These are phyloP conservation scores for Strobilomyces echinocephalus DNA, from an alignment of 768 basidiomycete species.

Conservation along the genomic window DNA sequence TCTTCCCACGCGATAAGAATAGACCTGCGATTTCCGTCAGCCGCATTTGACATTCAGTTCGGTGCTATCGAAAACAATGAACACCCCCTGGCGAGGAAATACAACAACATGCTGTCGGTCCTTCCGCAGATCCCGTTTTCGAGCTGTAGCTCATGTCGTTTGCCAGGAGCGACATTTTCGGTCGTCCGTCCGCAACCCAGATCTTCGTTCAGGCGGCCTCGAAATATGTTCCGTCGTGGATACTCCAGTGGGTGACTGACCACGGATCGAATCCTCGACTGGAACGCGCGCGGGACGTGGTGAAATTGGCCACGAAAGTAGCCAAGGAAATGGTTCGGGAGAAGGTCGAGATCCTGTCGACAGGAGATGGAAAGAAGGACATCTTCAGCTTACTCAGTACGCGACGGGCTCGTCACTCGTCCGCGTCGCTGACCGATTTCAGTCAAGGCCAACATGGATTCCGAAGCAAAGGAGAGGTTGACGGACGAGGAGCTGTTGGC, in stretches of 20 bases:
- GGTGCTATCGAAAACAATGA: constrained; percentile 15
- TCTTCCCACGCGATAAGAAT: not conserved
- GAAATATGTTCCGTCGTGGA: constrained; percentile 11
- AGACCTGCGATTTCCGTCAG: constrained; percentile 14
- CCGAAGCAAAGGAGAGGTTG: constrained; percentile 22
- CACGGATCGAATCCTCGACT: constrained; percentile 21
- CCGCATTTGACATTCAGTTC: constrained; percentile 50
- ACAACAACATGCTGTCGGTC: constrained; percentile 12
- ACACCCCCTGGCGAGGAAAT: constrained; percentile 11
- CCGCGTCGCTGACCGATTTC: not conserved
- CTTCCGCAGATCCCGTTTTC: not conserved
- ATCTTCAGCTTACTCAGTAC: constrained; percentile 37
- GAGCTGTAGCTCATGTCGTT: not conserved
- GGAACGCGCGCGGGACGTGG: constrained; percentile 13
- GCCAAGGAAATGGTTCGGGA: constrained; percentile 19
- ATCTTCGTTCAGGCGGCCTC: constrained; percentile 15
- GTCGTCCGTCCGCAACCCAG: constrained; percentile 11
- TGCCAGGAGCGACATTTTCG: constrained; percentile 11
- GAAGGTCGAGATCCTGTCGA: constrained; percentile 9
- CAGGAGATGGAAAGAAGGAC: constrained; percentile 15
- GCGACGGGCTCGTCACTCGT: not conserved
- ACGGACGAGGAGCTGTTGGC: constrained; percentile 13
- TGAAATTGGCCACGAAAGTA: not conserved
- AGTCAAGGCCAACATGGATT: constrained; percentile 30
- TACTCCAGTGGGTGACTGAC: constrained; percentile 34